Evolutionary conservation across 2,329 filamentous ascomycete genomes (phyloP), one percentile per base, ranked within the genome.

Genomic region (Sporothrix euskadiensis): DNA sequence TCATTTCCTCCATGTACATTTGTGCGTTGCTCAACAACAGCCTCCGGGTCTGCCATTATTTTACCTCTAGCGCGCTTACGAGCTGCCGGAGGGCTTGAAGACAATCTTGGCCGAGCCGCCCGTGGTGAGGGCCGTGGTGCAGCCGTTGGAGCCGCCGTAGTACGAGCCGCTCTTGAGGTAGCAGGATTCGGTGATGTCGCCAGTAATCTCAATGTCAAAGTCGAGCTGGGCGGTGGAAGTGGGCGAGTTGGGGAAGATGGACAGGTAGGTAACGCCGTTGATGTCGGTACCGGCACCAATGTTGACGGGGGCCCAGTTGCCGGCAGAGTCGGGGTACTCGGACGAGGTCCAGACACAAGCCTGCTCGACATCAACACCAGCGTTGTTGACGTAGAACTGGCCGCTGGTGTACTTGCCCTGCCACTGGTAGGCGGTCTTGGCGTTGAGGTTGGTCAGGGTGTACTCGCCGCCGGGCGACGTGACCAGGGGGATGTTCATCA

Each of bases 321-420:
- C 90, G 74, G 89, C 85, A 26, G 86, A 86, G 70, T 88, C 85
- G 54, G 84, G 82, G 77, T 84, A 82, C 22, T 77, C 78, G 30
- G 78, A n/a, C 80, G 84, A 86, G 76, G 81, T 81, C 96, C 96
- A 98, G 74, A 88, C 83, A 84, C 96, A 99, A 69, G 89, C 92
- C 14, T 94, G 83, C 76, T 89, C 81, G 74, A 89, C 83, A 22
- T 83, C 78, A 71, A 92, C 85, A 75, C 94, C 94, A 78, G 89
- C 87, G 78, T 92, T 92, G 88, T 98, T 98, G 83, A 98, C 88
- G 81, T 99, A 99, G 88, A 97, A 98, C 84, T 98, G 96, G 61
- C 94, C 94, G 66, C 93, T 94, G 71, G 96, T 98, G 69, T 84
- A 78, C 81, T 88, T 87, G 78, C 88, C 88, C 79, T 93, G 78